These are phyloP conservation scores for Panaeolus cyanescens DNA, from an alignment of 768 basidiomycete genomes.

Conservation along the genomic window DNA sequence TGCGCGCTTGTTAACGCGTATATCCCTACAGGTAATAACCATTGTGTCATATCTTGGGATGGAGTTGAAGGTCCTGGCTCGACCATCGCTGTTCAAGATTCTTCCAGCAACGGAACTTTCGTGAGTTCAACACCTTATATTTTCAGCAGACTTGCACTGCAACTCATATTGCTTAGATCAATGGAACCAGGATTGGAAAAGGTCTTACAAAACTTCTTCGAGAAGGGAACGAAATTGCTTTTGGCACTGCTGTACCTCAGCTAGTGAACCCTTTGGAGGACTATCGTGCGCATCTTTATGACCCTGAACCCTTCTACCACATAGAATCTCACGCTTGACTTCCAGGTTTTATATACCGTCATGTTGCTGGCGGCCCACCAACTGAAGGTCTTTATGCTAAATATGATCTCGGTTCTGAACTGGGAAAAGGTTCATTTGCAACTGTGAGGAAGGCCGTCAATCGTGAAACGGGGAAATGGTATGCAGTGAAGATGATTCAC, in stretches of 20 bases:
- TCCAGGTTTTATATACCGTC: conserved; percentile 73
- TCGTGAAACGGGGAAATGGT: conserved; percentile 68
- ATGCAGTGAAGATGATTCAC: conserved; percentile 89
- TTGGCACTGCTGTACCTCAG: conserved; percentile 63
- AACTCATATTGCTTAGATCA: conserved; percentile 49
- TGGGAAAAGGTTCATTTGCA: conserved; percentile 92
- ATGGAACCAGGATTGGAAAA: conserved; percentile 64
- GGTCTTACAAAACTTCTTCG: conserved; percentile 55
- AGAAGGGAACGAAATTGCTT: conserved; percentile 86
- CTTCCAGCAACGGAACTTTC: conserved; percentile 76
- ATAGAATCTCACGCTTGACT: background rate
- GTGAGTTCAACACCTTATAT: conserved; percentile 35
- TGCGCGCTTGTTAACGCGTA: conserved; percentile 5
- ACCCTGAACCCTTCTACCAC: background rate
- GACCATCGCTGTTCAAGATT: conserved; percentile 52
- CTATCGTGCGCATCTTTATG: conserved; percentile 56
- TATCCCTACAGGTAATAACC: conserved; percentile 49
- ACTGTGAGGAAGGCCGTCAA: conserved; percentile 84
- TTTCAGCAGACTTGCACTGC: background rate
- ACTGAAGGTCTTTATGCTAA: conserved; percentile 57
- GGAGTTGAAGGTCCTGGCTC: conserved; percentile 42
- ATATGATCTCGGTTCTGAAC: conserved; percentile 69
- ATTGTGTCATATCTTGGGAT: conserved; percentile 64
- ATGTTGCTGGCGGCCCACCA: conserved; percentile 52
- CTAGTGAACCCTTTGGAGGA: conserved; percentile 57